Percentiles rank a stretch among this genome's conserved stretches.
These are phyloP conservation scores for Coniosporium apollinis DNA, from an alignment of 495 filamentous ascomycete species.

Conservation along the genomic window DNA sequence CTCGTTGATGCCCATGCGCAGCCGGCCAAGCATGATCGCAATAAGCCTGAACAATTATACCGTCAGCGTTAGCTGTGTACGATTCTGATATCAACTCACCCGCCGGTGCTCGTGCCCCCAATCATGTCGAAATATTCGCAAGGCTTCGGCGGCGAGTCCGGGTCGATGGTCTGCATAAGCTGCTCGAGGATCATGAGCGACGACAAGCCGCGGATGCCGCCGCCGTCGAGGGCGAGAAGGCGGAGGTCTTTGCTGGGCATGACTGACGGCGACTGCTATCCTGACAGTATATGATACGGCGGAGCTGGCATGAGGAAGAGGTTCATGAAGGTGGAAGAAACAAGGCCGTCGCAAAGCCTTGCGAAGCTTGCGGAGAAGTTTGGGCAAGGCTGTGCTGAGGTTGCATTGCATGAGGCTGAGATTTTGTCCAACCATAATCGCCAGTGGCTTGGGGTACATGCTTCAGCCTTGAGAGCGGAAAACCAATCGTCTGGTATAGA, in stretches of 20 bases:
- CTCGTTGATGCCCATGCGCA: constrained; percentile 10
- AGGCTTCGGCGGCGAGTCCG: neutral
- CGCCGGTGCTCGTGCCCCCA: constrained; percentile 1
- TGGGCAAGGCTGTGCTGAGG: too few relatives aligned
- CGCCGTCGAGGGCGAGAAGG: constrained; percentile 14
- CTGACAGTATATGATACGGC: too few relatives aligned
- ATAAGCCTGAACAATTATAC: constrained; percentile 5
- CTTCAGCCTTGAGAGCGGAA: too few relatives aligned
- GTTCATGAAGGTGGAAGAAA: too few relatives aligned
- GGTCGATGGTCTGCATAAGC: neutral
- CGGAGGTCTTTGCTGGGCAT: constrained; percentile 7
- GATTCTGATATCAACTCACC: neutral
- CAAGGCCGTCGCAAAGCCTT: too few relatives aligned
- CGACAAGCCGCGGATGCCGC: constrained; percentile 1
- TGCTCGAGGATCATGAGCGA: neutral
- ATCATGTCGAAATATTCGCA: constrained; percentile 2
- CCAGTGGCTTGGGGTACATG: too few relatives aligned
- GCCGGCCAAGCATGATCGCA: constrained; percentile 15
- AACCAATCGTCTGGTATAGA: too few relatives aligned
- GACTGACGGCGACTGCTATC: too few relatives aligned
- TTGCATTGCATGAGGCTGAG: too few relatives aligned
- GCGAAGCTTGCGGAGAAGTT: too few relatives aligned
- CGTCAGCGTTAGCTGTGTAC: neutral
- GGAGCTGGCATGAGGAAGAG: too few relatives aligned
- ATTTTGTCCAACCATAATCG: too few relatives aligned